A percentile compares a stretch with the other conserved stretches of the same genome.
Evolutionary conservation across 805 yeast species (phyloP).

Genomic region (Diddensiella santjacobensis): DNA sequence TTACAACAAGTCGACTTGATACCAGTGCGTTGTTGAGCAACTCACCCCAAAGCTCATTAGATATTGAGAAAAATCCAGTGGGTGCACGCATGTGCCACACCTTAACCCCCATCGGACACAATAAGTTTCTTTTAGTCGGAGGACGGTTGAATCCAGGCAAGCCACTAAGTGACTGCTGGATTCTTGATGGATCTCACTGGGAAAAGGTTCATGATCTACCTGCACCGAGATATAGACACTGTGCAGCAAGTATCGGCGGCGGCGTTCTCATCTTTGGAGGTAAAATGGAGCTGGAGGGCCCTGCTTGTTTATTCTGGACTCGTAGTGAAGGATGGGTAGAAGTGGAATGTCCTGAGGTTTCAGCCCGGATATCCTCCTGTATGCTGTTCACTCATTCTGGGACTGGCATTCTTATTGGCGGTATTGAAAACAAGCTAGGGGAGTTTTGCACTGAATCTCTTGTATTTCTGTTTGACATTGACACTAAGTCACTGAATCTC

Average conservation of each 20-base stretch:
- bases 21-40: constrained; percentile 10
- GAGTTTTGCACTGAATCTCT: constrained; percentile 18
- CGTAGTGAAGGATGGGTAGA: constrained; percentile 21
- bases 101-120: constrained; percentile 35
- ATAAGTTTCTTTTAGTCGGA: constrained; percentile 47
- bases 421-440: constrained; percentile 13
- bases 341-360: constrained; percentile 21
- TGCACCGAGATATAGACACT: constrained; percentile 50
- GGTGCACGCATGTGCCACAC: constrained; percentile 58
- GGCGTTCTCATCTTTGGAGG: constrained; percentile 54
- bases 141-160: constrained; percentile 64
- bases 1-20: constrained; percentile 24
- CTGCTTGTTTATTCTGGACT: constrained; percentile 18
- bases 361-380: constrained; percentile 37
- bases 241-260: constrained; percentile 33
- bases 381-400: constrained; percentile 28
- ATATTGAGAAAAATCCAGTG: constrained; percentile 1
- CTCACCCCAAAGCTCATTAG: neutral
- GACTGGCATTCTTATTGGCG: constrained; percentile 41
- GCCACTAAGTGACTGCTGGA: constrained; percentile 44
- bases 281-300: constrained; percentile 12
- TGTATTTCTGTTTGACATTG: constrained; percentile 13
- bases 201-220: constrained; percentile 38
- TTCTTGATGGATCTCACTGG: constrained; percentile 41
- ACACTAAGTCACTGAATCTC: constrained; percentile 31